phyloP scores from a whole-genome alignment of 2,329 filamentous ascomycete genomes.

The Colletotrichum lupini region DNA sequence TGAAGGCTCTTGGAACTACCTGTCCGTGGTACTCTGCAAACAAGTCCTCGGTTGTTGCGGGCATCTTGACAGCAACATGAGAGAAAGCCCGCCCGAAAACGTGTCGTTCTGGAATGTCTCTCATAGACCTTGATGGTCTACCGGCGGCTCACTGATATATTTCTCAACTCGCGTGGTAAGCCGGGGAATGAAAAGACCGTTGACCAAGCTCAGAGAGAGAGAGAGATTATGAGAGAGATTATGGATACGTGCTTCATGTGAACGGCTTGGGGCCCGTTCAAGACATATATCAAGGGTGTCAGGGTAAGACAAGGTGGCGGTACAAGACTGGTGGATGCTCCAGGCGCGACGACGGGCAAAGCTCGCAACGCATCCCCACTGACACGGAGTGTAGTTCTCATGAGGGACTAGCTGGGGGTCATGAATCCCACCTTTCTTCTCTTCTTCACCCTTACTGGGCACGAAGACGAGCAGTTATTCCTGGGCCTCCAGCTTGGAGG shows the following conservation, averaged over 20 bases:
- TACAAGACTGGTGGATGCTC: constrained; percentile 13
- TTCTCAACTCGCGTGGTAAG: constrained; percentile 19
- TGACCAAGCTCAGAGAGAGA: constrained; percentile 13
- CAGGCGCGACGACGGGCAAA: constrained; percentile 16
- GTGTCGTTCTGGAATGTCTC: constrained; percentile 26
- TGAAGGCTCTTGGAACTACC: constrained; percentile 61
- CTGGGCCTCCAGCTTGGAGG: constrained; percentile 8
- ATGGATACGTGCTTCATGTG: constrained; percentile 5
- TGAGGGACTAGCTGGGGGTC: constrained; percentile 3
- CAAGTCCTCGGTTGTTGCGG: constrained; percentile 41
- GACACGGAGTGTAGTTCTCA: neutral
- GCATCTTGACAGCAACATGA: constrained; percentile 19
- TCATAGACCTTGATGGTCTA: constrained; percentile 4
- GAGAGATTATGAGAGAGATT: neutral
- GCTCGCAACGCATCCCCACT: constrained; percentile 13
- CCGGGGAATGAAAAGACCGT: constrained; percentile 1
- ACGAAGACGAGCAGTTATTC: constrained; percentile 6
- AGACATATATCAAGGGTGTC: constrained; percentile 33
- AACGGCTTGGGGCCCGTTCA: constrained; percentile 12
- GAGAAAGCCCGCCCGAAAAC: constrained; percentile 7
- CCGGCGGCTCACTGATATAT: constrained; percentile 19
- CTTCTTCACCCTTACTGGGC: neutral
- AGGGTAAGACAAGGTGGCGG: constrained; percentile 32
- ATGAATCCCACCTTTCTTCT: neutral
- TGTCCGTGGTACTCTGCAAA: constrained; percentile 55